Percentiles rank a stretch among this genome's conserved stretches.
Evolutionary conservation across 75 land plant species (phyloP).

Genomic region (Ceratopteris richardii): DNA sequence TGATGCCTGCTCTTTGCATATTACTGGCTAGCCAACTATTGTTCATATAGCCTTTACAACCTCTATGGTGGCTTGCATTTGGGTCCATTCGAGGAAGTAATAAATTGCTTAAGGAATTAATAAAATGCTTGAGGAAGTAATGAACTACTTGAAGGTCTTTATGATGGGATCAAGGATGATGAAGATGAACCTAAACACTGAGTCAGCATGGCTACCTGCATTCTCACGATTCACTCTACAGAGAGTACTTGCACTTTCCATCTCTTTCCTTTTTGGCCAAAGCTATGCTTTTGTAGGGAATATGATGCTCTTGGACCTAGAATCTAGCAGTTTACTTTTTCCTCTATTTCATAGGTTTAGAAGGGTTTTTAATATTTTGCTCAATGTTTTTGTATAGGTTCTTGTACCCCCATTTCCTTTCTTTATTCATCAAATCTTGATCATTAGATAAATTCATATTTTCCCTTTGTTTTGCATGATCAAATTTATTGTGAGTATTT

Average conservation of each 20-base stretch:
- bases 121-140: no score
- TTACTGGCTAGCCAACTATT: slow-evolving; percentile 24
- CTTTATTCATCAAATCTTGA: no score
- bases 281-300: slow-evolving; percentile 35
- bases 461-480: no score
- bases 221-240: slow-evolving; percentile 25
- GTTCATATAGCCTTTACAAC: slow-evolving; percentile 27
- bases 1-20: slow-evolving; percentile 46
- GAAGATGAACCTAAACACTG: background rate
- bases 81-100: slow-evolving; percentile 34
- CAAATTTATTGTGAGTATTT: no score
- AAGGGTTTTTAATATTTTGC: no score
- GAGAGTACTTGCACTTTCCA: slow-evolving; percentile 26
- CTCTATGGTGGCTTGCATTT: slow-evolving; percentile 28
- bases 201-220: slow-evolving; percentile 15
- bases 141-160: slow-evolving; percentile 14
- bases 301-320: slow-evolving; percentile 33
- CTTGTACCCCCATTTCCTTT: no score
- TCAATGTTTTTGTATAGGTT: no score
- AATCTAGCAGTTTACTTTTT: slow-evolving; percentile 10
- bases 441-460: no score
- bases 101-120: no score
- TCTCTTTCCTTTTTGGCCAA: slow-evolving; percentile 30
- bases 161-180: slow-evolving; percentile 10
- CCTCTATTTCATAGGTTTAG: no score